A percentile compares a stretch with the other conserved stretches of the same genome.
phyloP scores from a whole-genome alignment of 495 filamentous ascomycete genomes.

The Penicillium angulare region DNA sequence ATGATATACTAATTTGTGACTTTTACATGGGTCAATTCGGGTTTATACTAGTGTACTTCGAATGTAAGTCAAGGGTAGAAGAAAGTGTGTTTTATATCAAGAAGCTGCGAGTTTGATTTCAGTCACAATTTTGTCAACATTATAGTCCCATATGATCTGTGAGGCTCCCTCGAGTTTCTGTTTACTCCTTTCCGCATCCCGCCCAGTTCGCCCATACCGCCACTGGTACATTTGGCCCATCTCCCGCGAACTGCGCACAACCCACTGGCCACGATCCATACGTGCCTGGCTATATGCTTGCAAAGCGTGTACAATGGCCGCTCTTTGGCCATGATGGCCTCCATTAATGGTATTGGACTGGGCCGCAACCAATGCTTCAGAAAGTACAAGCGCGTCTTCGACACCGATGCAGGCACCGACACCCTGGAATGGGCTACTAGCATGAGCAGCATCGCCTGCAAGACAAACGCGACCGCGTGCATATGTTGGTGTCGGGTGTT shows the following conservation, averaged over 20 bases:
- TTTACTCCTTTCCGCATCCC: neutral
- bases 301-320: neutral
- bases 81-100: too few relatives aligned
- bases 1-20: too few relatives aligned
- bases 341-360: neutral
- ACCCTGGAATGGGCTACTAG: slow-evolving; percentile 39
- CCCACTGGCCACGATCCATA: neutral
- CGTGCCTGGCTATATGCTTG: neutral
- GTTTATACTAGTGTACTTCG: too few relatives aligned
- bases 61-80: too few relatives aligned
- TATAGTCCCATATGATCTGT: too few relatives aligned
- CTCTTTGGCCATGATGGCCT: neutral
- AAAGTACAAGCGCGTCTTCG: neutral
- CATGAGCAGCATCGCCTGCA: slow-evolving; percentile 45
- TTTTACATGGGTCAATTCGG: too few relatives aligned
- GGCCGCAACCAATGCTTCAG: neutral
- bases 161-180: neutral
- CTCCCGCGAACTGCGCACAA: neutral
- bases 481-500: slow-evolving; percentile 35
- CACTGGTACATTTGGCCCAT: neutral
- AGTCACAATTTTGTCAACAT: too few relatives aligned
- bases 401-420: slow-evolving; percentile 37
- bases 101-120: too few relatives aligned
- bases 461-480: slow-evolving; percentile 24
- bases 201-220: neutral